Evolutionary conservation across 108 stramenopile species (phyloP), one percentile per base, ranked within the genome.

Genomic region (Mayamaea pseudoterrestris): DNA sequence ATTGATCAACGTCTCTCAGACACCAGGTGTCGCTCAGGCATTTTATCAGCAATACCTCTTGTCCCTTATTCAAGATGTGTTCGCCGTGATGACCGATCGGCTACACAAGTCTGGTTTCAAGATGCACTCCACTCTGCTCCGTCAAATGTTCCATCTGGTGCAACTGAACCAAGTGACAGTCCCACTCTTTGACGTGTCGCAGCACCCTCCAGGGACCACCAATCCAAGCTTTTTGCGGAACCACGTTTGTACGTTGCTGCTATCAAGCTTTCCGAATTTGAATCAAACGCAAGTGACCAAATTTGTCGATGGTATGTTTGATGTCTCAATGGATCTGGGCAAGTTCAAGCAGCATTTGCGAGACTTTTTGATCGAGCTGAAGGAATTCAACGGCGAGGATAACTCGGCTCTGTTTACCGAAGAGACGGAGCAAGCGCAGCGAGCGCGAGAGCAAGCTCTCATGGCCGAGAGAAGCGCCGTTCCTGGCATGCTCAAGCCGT

Each of bases 91-190:
- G 83, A 99, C 98, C 12, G 98, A 99, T 58, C 75, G 96, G 11
- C 73, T 98, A 24, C 98, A 99, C 68, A 96, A 97, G 71, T 90
- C 88, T 11, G 94, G 95, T 11, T 96, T 99, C 73, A 92, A 89
- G 69, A 93, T 97, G 93, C 98, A 99, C 63, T 92, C 96, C 12
- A 93, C 93, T 17, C 74, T 99, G 9, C 73, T 99, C 32, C 85
- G 90, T 43, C 74, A 84, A 32, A 93, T 97, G 86, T 97, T 96
- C 65, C 90, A 95, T 48, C 56, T 97, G 18, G 88, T 96, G 12
- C 84, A 96, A 64, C 73, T 64, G 61, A 93, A 93, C 37, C 95
- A 94, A 52, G 94, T 98, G 1, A 87, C 85, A 6, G 92, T 91
- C 4, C 95, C 96, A n/a, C 76, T 99, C 17, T 94, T 90, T 53